These are phyloP conservation scores for Panicum virgatum DNA, from an alignment of 202 grass and related monocot genomes.

Conservation along the genomic window DNA sequence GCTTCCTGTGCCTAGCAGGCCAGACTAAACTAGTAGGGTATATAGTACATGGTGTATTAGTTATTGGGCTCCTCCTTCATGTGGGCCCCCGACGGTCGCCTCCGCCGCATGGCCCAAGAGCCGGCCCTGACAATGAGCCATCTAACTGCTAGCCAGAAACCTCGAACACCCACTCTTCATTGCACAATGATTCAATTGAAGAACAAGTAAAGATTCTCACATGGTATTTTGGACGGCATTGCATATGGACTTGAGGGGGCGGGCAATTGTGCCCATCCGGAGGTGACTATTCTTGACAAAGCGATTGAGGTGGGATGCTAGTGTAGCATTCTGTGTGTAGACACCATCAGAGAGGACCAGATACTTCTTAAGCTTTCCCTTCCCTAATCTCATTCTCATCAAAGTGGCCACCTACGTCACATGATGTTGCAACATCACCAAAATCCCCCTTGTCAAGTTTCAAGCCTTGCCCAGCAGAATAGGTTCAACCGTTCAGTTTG, in stretches of 20 bases:
- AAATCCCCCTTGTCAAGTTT: background rate
- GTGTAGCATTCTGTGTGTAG: conserved; percentile 53
- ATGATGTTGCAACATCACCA: background rate
- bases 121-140: no score
- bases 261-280: conserved; percentile 42
- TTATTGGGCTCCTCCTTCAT: no score
- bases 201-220: conserved; percentile 21
- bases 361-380: background rate
- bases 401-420: background rate
- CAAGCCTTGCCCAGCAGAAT: background rate
- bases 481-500: background rate
- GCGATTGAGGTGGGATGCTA: conserved; percentile 41
- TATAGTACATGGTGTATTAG: no score
- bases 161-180: no score
- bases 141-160: no score
- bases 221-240: conserved; percentile 41
- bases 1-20: no score
- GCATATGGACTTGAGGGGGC: conserved; percentile 50
- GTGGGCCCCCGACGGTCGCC: no score
- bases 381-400: background rate
- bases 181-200: no score
- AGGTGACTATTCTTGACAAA: conserved; percentile 42
- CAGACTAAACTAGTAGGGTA: no score
- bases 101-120: no score
- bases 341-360: conserved; percentile 1